phyloP scores from a whole-genome alignment of 2,329 filamentous ascomycete species.

The Tothia fuscella region DNA sequence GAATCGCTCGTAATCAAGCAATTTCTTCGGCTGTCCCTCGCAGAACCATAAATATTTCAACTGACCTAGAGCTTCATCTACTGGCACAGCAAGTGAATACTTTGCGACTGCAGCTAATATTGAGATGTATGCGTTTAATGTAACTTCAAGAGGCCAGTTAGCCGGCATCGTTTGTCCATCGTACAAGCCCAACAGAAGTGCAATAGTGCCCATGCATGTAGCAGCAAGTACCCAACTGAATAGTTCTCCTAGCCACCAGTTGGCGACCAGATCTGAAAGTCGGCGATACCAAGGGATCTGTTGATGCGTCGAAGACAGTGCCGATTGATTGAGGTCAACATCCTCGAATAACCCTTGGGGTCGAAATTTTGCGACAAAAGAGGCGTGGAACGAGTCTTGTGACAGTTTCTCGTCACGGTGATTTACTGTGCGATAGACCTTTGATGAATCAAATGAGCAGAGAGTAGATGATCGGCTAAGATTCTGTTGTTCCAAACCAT shows the following conservation, averaged over 20 bases:
- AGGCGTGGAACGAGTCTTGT: not conserved
- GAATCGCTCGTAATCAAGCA: slow-evolving; percentile 26
- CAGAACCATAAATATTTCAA: slow-evolving; percentile 26
- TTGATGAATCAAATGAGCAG: too few species aligned
- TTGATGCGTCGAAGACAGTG: not conserved
- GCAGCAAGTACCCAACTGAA: slow-evolving; percentile 8
- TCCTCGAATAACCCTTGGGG: too few species aligned
- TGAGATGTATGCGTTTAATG: slow-evolving; percentile 20
- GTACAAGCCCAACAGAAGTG: not conserved
- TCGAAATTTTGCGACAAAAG: too few species aligned
- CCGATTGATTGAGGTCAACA: too few species aligned
- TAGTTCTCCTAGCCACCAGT: slow-evolving; percentile 9
- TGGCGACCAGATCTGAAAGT: too few species aligned
- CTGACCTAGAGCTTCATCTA: slow-evolving; percentile 22
- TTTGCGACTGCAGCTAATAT: slow-evolving; percentile 20
- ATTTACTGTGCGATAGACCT: too few species aligned
- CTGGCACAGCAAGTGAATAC: slow-evolving; percentile 19
- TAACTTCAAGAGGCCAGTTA: slow-evolving; percentile 12
- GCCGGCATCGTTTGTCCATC: slow-evolving; percentile 2
- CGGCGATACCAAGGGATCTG: not conserved
- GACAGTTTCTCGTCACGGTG: too few species aligned
- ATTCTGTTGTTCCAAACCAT: too few species aligned
- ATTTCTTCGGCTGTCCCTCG: slow-evolving; percentile 16
- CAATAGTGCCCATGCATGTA: slow-evolving; percentile 2
- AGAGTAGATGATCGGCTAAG: too few species aligned